phyloP scores from a whole-genome alignment of 345 rosid species.

The Gossypium raimondii region DNA sequence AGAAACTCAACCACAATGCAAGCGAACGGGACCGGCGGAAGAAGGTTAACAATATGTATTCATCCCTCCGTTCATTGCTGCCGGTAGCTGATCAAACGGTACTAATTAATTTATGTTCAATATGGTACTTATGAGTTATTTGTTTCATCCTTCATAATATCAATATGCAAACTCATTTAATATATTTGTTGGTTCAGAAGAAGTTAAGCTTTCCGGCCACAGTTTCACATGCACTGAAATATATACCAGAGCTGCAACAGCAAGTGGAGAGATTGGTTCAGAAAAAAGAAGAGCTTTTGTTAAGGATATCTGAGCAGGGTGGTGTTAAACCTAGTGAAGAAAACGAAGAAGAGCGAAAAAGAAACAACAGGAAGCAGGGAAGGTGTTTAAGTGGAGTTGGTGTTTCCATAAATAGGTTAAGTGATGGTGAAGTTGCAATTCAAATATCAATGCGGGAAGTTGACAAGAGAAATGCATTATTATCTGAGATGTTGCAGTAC shows the following conservation, averaged over 20 bases:
- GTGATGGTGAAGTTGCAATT: constrained; percentile 41
- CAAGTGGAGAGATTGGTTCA: constrained; percentile 30
- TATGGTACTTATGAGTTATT: background rate
- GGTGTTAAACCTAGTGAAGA: background rate
- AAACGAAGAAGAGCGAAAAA: background rate
- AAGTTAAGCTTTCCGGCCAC: constrained; percentile 54
- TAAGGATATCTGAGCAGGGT: constrained; percentile 17
- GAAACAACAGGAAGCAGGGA: background rate
- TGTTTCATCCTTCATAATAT: background rate
- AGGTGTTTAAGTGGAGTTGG: background rate
- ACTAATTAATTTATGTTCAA: background rate
- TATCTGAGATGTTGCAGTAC: constrained; percentile 41
- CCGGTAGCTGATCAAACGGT: constrained; percentile 11
- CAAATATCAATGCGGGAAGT: constrained; percentile 29
- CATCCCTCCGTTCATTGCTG: constrained; percentile 14
- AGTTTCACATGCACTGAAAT: constrained; percentile 39
- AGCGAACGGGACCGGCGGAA: constrained; percentile 15
- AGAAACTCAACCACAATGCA: constrained; percentile 13
- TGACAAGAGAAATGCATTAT: constrained; percentile 5
- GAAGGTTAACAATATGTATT: constrained; percentile 12
- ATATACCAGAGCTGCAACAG: constrained; percentile 49
- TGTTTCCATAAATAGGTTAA: constrained; percentile 37
- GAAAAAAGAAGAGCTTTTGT: constrained; percentile 44
- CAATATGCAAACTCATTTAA: background rate
- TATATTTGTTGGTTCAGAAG: constrained; percentile 23